Percentiles rank a stretch among this genome's conserved stretches.
phyloP scores from a whole-genome alignment of 176 grass and related monocot genomes.

The Microstegium vimineum region DNA sequence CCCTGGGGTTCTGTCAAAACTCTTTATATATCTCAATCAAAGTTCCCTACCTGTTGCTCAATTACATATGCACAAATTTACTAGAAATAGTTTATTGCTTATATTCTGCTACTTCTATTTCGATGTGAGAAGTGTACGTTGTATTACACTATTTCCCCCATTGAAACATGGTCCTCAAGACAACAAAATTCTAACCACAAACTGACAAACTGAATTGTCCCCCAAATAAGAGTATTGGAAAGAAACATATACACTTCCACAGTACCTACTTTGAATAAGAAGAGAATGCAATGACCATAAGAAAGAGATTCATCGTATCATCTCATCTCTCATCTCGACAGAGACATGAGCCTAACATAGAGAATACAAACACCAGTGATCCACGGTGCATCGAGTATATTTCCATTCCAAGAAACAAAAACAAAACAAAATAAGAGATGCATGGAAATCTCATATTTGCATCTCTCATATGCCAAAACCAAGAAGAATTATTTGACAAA shows the following conservation, averaged over 20 bases:
- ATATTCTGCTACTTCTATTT: neutral
- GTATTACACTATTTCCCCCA: neutral
- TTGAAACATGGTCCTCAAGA: neutral
- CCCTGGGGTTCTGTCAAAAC: neutral
- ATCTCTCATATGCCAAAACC: neutral
- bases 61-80: neutral
- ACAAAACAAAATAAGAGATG: neutral
- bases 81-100: neutral
- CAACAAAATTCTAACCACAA: neutral
- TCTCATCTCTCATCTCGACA: conserved; percentile 29
- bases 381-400: neutral
- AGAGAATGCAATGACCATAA: neutral
- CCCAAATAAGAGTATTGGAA: neutral
- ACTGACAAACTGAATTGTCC: neutral
- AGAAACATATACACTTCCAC: neutral
- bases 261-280: too few relatives aligned
- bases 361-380: neutral
- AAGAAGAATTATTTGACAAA: neutral
- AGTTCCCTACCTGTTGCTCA: neutral
- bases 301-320: neutral
- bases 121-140: neutral
- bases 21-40: neutral
- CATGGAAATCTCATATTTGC: conserved; percentile 6
- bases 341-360: neutral
- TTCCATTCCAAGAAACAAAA: neutral